Evolutionary conservation across 352 stramenopile species (phyloP), one percentile per base, ranked within the genome.

Genomic region (Globisporangium mamillatum): DNA sequence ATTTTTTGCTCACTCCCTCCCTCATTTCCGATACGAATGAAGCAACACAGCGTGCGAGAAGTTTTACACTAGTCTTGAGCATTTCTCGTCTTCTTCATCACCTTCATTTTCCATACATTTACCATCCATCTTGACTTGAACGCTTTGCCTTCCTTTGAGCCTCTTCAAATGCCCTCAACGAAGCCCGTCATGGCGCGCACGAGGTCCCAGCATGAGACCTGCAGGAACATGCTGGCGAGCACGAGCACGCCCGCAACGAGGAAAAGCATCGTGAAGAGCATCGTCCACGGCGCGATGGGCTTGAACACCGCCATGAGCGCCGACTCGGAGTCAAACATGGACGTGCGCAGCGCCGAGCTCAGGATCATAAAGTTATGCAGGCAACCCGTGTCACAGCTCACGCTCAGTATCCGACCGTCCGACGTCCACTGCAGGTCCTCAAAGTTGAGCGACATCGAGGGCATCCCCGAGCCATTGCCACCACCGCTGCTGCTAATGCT

Each of bases 361-460:
- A 91, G 70, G 56, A 93, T 88, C 75, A 91, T 89, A 61, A 97
- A 98, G 71, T 95, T 97, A 76, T 96, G 90, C n/a, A 98, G 73
- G 59, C 80, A 90, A 14, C 94, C 94, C 16, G 79, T 84, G 60
- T 86, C 77, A 27, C 88, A 94, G 48, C 84, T 86, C 27, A 97
- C 90, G 54, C 88, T 97, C 59, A 98, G 74, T 54, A 98, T 96
- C 1, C 93, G 90, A 0, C 94, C 93, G 71, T 98, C 93, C 2
- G 75, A 74, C 24, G 86, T 95, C 91, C 92, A 98, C 29, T 88
- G 71, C 2, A 98, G 67, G 60, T 86, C 72, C 54, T 91, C 82
- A 63, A 98, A 91, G 60, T 65, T 82, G 55, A 88, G 69, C 1
- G 75, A 55, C 60, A 75, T 64, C 73, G 27, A 64, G 20, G 24